Base-by-base conservation (phyloP, 176 grass and related monocot species). In the Oryza rufipogon region DNA sequence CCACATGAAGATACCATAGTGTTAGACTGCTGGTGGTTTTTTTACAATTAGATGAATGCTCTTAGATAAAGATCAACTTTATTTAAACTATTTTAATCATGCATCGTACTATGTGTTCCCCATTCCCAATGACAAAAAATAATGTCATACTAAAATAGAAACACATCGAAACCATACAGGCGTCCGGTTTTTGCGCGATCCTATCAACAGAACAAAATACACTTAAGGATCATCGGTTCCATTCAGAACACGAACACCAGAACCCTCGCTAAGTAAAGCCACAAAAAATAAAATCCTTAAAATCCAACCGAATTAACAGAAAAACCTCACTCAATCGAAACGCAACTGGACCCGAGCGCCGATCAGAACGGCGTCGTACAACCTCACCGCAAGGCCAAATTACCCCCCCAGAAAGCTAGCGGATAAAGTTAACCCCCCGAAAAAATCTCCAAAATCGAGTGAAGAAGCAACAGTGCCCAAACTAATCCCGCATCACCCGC, bases 1-100 rank as follows among this genome's bases (percentile, higher is more conserved):
- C 75, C 70, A 14, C 82, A 79, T 73, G 45, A 91, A 78, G 16
- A 72, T 26, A 45, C 7, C 54, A 77, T 52, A 22, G 41, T 46
- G 16, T 44, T 15, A 28, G 0, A 58, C n/a, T 63, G 58, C 58
- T 23, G n/a, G 58, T 11, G 9, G 20, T n/a, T 19, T 63, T 28
- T 69, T 52, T 10, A 63, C n/a, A n/a, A 47, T 56, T 20, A 28
- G 7, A 75, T 7, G 8, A 60, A 16, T 81, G 49, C 1, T 72
- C 63, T 30, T 10, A 75, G 36, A 82, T 42, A 20, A 60, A 54
- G 10, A 44, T 45, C 51, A 56, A 42, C 10, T 64, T 44, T 1
- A 72, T 44, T 10, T 9, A 36, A 9, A 15, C 14, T 65, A 25
- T 47, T 23, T 33, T 19, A 25, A 85, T 34, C 72, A 72, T 34